Base-by-base conservation (phyloP, 257 asterid species). In the Craterostigma plantagineum region DNA sequence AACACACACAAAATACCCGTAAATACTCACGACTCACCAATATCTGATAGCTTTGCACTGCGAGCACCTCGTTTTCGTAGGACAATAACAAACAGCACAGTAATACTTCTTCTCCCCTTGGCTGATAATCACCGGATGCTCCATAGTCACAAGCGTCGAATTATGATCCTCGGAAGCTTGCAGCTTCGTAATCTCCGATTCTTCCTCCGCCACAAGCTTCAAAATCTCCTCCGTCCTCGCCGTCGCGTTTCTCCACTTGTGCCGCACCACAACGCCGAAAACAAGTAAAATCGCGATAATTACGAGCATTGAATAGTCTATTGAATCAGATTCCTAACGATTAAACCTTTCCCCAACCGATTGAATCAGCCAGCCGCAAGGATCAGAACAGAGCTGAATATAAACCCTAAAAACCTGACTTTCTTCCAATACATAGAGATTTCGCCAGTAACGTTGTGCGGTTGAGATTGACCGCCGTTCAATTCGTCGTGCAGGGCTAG, bases 21-120 rank as follows among this genome's bases (percentile, higher is more conserved):
- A 15, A 8, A 8, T 16, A n/a, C 16, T 10, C 7, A 16, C 12
- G 38, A 46, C 80, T 64, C 61, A 71, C 80, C 80, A 71, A 65
- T 71, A 71, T 64, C 67, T 64, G 38, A 57, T 70, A 61, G 70
- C 61, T 61, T 71, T 71, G 51, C 80, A 71, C 65, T 58, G 58
- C 16, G 80, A 52, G 35, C 80, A 71, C 70, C 80, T 62, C 38
- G 76, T 71, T 11, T 70, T 59, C 58, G 80, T 62, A 39, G 63
- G 72, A 65, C 70, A 52, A 35, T 52, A 51, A 33, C 80, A 71
- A 48, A 71, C 68, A 30, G 76, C 76, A 50, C 80, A 71, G 34
- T 16, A 56, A 34, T 58, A 41, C 49, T 38, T 67, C 41, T 48
- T 40, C 14, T 71, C 75, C 9, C 46, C 47, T 64, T 50, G 70